phyloP scores from a whole-genome alignment of 108 stramenopile genomes.

The Asterionellopsis glacialis region DNA sequence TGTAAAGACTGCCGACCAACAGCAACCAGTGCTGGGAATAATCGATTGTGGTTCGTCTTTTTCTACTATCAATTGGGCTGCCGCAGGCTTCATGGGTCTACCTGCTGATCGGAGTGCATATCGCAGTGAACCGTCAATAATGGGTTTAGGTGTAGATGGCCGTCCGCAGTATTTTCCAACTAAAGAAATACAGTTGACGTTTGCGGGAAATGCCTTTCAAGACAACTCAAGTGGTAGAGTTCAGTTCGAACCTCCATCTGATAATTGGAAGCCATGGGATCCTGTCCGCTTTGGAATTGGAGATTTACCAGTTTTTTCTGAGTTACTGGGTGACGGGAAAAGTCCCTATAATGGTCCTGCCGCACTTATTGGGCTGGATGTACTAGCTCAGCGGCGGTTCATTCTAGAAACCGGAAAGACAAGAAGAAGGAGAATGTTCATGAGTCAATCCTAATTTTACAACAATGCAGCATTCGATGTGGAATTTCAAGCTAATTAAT shows the following conservation, averaged over 20 bases:
- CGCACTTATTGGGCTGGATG: conserved; percentile 67
- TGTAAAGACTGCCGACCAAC: conserved; percentile 14
- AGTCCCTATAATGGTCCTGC: conserved; percentile 64
- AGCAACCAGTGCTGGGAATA: conserved; percentile 64
- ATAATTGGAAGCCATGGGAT: conserved; percentile 63
- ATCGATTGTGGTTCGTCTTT: conserved; percentile 74
- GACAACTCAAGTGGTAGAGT: conserved; percentile 25
- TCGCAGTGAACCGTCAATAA: conserved; percentile 37
- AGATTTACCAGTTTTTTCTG: conserved; percentile 66
- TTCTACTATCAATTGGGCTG: conserved; percentile 63
- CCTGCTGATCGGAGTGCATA: conserved; percentile 43
- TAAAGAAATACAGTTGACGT: conserved; percentile 35
- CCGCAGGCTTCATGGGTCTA: conserved; percentile 48
- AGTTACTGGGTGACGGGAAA: conserved; percentile 60
- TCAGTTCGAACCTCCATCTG: conserved; percentile 49
- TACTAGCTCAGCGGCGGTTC: conserved; percentile 65
- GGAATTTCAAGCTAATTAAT: too few relatives aligned
- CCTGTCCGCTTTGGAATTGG: conserved; percentile 51
- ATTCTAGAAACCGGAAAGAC: conserved; percentile 59
- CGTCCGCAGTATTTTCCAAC: conserved; percentile 49
- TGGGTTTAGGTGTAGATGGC: conserved; percentile 68
- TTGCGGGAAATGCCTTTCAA: conserved; percentile 38
- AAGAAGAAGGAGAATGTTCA: conserved; percentile 28
- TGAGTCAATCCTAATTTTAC: conserved; percentile 15
- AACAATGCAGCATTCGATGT: too few relatives aligned